phyloP scores from a whole-genome alignment of 148 eudicot genomes.

The Pouteria glomerata region DNA sequence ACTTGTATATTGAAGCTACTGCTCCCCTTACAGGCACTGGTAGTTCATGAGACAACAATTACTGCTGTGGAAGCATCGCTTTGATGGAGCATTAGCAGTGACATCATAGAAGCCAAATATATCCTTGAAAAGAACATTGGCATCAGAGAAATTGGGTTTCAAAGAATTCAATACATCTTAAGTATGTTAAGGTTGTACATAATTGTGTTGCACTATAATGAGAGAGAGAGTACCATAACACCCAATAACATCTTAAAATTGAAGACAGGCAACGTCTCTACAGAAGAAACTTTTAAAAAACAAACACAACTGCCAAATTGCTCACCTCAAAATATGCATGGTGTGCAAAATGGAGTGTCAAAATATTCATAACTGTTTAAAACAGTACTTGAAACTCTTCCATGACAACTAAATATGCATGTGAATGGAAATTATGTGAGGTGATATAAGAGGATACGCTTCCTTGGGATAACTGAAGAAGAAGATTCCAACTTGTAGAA shows the following conservation, averaged over 20 bases:
- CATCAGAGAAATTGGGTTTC: constrained; percentile 49
- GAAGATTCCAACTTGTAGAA: constrained; percentile 48
- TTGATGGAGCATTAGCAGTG: constrained; percentile 15
- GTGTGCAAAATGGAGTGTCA: background rate
- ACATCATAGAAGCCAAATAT: constrained; percentile 53
- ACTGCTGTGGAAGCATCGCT: constrained; percentile 40
- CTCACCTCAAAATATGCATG: background rate
- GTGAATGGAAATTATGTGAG: too few relatives aligned
- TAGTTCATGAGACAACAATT: constrained; percentile 27
- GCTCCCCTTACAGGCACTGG: constrained; percentile 53
- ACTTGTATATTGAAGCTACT: background rate
- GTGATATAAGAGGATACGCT: constrained; percentile 86
- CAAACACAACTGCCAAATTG: background rate
- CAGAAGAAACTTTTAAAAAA: background rate
- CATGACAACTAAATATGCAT: too few relatives aligned
- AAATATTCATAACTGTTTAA: background rate
- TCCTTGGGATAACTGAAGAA: constrained; percentile 43
- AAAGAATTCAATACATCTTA: constrained; percentile 52
- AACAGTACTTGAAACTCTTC: too few relatives aligned
- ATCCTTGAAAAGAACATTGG: constrained; percentile 36
- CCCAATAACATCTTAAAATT: background rate
- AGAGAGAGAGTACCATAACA: background rate
- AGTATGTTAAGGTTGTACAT: constrained; percentile 20
- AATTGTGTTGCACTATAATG: background rate
- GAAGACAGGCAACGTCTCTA: background rate